A percentile compares a stretch with the other conserved stretches of the same genome.
Evolutionary conservation across 768 basidiomycete genomes (phyloP).

Genomic region (Daedaleopsis nitida): DNA sequence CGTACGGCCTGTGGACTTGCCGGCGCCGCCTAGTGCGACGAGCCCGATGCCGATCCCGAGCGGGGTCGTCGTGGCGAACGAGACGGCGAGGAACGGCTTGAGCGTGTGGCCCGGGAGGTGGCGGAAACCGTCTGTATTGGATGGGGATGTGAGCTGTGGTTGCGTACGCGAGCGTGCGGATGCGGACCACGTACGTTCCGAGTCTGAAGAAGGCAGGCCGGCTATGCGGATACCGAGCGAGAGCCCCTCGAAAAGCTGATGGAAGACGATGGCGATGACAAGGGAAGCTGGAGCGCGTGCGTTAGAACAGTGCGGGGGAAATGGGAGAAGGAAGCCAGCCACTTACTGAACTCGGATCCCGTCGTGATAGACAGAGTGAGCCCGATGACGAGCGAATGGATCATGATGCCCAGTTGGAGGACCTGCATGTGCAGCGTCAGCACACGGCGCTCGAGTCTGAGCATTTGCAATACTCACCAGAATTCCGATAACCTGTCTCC

Average conservation of each 20-base stretch:
- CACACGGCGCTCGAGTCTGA: neutral
- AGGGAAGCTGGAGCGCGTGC: slow-evolving; percentile 56
- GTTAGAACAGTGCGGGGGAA: neutral
- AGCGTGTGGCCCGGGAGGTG: slow-evolving; percentile 36
- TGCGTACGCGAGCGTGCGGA: neutral
- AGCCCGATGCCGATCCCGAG: slow-evolving; percentile 65
- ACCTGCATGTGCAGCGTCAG: slow-evolving; percentile 47
- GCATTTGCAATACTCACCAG: slow-evolving; percentile 46
- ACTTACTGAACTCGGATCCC: slow-evolving; percentile 70
- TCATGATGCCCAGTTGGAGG: slow-evolving; percentile 83
- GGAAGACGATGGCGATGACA: slow-evolving; percentile 74
- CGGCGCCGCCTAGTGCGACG: slow-evolving; percentile 40
- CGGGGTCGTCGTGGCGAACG: slow-evolving; percentile 79
- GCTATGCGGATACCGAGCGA: slow-evolving; percentile 83
- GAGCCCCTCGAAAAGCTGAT: slow-evolving; percentile 84
- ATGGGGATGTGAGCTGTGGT: slow-evolving; percentile 13
- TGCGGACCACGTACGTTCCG: slow-evolving; percentile 2
- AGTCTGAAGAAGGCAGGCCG: slow-evolving; percentile 46
- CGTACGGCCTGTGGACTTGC: slow-evolving; percentile 29
- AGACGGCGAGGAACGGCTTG: slow-evolving; percentile 53
- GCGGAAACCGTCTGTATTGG: slow-evolving; percentile 29
- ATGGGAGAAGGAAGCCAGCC: neutral
- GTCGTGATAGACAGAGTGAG: slow-evolving; percentile 71
- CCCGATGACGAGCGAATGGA: slow-evolving; percentile 81
- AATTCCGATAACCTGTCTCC: slow-evolving; percentile 73